Base-by-base conservation (phyloP, 2,329 filamentous ascomycete species). In the Arthrinium puccinioides region DNA sequence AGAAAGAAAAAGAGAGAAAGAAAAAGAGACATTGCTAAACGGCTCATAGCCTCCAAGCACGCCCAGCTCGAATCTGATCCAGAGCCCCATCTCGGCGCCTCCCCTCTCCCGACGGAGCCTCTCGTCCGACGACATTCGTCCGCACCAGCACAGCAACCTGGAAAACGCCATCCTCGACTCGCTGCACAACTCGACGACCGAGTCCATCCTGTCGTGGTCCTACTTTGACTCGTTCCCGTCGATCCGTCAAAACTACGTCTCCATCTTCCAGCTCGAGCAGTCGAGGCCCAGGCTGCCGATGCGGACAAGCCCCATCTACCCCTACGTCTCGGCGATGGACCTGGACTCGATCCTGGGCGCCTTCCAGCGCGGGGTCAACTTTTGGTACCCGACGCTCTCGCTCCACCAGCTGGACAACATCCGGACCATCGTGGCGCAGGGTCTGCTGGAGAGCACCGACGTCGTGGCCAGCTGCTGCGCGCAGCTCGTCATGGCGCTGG, bases 371-470 rank as follows among this genome's bases (percentile, higher is more conserved):
- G 64, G 60, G 23, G 55, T 72, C 28, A 74, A 74, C 48, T 72
- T 72, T 32, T 74, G 68, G 67, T 74, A 73, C 38, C 70, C 69
- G 0, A 70, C 66, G 6, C 61, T 70, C 54, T 67, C 67, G 0
- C 57, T 56, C 29, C 40, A 44, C 0, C 66, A 64, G 19, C 47
- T 70, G 1, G 44, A 55, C 2, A 47, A 45, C 16, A 50, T 64
- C 5, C 53, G 60, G 6, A 32, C 38, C 1, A 53, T 54, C 3
- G 49, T 71, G 2, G 41, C 53, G 4, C 47, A 45, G 1, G 62
- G 60, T 0, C 55, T 57, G 6, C 53, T 62, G 0, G 54, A 56
- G 4, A 67, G 4, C 54, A 65, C 24, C 56, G 49, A 36, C n/a
- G 27, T 27, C 4, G 53, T 61, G 0, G 50, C 58, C 3, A 57